Percentiles rank a stretch among this genome's conserved stretches.
These are phyloP conservation scores for Silene conica DNA, from an alignment of 148 eudicot species.

Conservation along the genomic window DNA sequence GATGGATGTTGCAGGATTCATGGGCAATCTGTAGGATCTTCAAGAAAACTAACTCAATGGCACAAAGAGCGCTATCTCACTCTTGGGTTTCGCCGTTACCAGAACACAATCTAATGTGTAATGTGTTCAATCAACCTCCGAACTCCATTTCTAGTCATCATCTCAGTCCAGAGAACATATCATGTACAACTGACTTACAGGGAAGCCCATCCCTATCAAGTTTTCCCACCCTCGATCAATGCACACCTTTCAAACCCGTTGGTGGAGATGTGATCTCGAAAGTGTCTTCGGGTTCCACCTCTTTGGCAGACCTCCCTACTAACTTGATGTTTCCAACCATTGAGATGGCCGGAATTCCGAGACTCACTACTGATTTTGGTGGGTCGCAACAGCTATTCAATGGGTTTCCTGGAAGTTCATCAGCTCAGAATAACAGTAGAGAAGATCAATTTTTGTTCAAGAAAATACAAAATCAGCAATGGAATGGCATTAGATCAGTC, in stretches of 20 bases:
- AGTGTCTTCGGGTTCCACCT: conserved; percentile 27
- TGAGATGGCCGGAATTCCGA: conserved; percentile 26
- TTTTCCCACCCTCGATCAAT: conserved; percentile 38
- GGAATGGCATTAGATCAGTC: conserved; percentile 35
- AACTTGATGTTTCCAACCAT: conserved; percentile 41
- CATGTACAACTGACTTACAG: conserved; percentile 41
- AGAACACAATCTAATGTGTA: conserved; percentile 32
- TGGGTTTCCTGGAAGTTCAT: conserved; percentile 35
- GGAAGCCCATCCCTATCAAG: conserved; percentile 20
- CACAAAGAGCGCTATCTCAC: conserved; percentile 65
- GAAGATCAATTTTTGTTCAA: conserved; percentile 32
- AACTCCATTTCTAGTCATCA: conserved; percentile 14
- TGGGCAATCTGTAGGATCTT: conserved; percentile 95
- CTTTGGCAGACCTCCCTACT: conserved; percentile 27
- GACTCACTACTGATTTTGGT: conserved; percentile 28
- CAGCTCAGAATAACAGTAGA: conserved; percentile 43
- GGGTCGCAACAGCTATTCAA: conserved; percentile 41
- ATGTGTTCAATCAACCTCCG: conserved; percentile 33
- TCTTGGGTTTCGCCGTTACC: conserved; percentile 58
- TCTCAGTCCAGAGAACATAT: conserved; percentile 46
- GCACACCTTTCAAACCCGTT: conserved; percentile 24
- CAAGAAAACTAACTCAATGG: conserved; percentile 70
- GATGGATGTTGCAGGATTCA: conserved; percentile 49
- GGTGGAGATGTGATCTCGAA: conserved; percentile 11
- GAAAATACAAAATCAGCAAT: conserved; percentile 39